A percentile compares a stretch with the other conserved stretches of the same genome.
Evolutionary conservation across 2,329 filamentous ascomycete genomes (phyloP).

Genomic region (Monosporascus sp.): DNA sequence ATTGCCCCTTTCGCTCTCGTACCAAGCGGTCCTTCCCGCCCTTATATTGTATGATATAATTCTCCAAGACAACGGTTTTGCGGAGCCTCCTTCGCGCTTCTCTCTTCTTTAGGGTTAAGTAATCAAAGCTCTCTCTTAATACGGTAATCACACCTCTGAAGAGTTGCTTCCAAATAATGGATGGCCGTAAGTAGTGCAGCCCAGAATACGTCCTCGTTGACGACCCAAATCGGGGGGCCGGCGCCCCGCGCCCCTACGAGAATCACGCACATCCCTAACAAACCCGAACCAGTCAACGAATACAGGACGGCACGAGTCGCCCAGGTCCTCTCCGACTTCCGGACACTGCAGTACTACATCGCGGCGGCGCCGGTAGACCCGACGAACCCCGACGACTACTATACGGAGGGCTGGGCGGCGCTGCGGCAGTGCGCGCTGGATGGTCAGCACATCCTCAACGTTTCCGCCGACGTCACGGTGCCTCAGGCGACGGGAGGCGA

Average conservation of each 20-base stretch:
- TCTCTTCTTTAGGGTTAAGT: too few relatives aligned
- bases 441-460: constrained; percentile 60
- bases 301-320: constrained; percentile 55
- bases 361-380: constrained; percentile 52
- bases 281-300: constrained; percentile 46
- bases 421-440: constrained; percentile 58
- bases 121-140: too few relatives aligned
- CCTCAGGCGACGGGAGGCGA: constrained; percentile 47
- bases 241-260: too few relatives aligned
- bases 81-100: constrained; percentile 3
- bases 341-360: constrained; percentile 57
- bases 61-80: too few relatives aligned
- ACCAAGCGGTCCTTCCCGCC: neutral
- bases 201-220: too few relatives aligned
- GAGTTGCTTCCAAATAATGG: constrained; percentile 14
- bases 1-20: constrained; percentile 8
- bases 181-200: constrained; percentile 24
- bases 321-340: constrained; percentile 57
- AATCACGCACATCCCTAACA: constrained; percentile 10
- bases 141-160: too few relatives aligned
- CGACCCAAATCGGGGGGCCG: too few relatives aligned
- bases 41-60: neutral
- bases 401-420: constrained; percentile 58
- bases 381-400: constrained; percentile 50
- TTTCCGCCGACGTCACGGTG: constrained; percentile 56